Percentiles rank a stretch among this genome's conserved stretches.
Evolutionary conservation across 805 yeast genomes (phyloP).

Genomic region (Lachancea lanzarotensis): DNA sequence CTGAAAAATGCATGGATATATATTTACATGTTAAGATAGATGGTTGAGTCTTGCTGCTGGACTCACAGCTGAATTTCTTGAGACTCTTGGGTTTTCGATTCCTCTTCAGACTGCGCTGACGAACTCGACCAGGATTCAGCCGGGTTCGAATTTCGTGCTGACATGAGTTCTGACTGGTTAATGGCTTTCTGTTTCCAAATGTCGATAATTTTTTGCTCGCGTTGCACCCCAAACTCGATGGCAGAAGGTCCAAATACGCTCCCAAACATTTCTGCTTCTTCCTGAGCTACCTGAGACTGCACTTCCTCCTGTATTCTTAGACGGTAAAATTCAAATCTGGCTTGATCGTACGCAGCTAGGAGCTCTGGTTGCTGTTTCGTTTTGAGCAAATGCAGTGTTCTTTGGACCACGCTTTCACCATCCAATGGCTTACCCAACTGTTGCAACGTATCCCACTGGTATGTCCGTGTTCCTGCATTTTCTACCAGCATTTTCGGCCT

Average conservation of each 20-base stretch:
- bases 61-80: constrained; percentile 6
- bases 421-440: constrained; percentile 72
- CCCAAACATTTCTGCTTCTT: constrained; percentile 84
- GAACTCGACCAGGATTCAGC: constrained; percentile 26
- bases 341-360: constrained; percentile 71
- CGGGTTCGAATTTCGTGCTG: constrained; percentile 39
- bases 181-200: constrained; percentile 69
- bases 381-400: constrained; percentile 52
- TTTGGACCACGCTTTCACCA: constrained; percentile 83
- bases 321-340: constrained; percentile 83
- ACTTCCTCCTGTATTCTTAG: constrained; percentile 79
- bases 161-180: constrained; percentile 50
- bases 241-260: constrained; percentile 58
- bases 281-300: constrained; percentile 61
- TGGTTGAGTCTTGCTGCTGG: not conserved
- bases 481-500: constrained; percentile 82
- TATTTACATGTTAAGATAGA: constrained; percentile 8
- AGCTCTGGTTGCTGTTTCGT: constrained; percentile 31
- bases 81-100: constrained; percentile 4
- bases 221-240: constrained; percentile 59
- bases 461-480: constrained; percentile 54
- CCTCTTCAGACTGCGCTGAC: constrained; percentile 1
- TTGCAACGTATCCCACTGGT: constrained; percentile 74
- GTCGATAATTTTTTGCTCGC: constrained; percentile 65
- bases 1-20: not conserved